Evolutionary conservation across 495 filamentous ascomycete species (phyloP).

Genomic region (Neurospora africana): DNA sequence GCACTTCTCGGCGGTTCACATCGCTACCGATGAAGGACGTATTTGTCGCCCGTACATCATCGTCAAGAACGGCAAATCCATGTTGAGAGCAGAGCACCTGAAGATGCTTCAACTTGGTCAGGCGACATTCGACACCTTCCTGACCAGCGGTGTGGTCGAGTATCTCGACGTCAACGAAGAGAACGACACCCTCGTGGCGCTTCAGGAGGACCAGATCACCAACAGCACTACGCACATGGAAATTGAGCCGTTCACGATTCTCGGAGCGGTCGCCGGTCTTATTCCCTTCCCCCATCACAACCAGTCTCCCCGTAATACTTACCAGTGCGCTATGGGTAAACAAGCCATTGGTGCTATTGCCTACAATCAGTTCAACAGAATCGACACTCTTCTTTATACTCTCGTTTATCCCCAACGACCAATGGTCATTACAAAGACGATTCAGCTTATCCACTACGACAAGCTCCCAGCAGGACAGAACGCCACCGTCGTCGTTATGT

Average conservation of each 20-base stretch:
- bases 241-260: conserved; percentile 94
- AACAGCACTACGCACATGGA: conserved; percentile 83
- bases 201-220: conserved; percentile 73
- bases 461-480: conserved; percentile 95
- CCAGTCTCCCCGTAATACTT: conserved; percentile 96
- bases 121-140: conserved; percentile 86
- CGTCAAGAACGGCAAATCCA: conserved; percentile 74
- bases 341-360: conserved; percentile 98
- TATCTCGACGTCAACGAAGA: conserved; percentile 98
- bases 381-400: conserved; percentile 90
- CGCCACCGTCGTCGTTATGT: conserved; percentile 96
- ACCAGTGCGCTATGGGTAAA: conserved; percentile 99
- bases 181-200: conserved; percentile 86
- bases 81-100: conserved; percentile 64
- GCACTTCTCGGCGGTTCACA: conserved; percentile 82
- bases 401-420: conserved; percentile 98
- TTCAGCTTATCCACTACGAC: conserved; percentile 94
- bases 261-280: conserved; percentile 92
- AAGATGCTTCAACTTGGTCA: conserved; percentile 66
- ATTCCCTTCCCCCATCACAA: conserved; percentile 99
- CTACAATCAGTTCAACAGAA: conserved; percentile 90
- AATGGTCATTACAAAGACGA: conserved; percentile 92
- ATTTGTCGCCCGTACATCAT: conserved; percentile 94
- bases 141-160: conserved; percentile 79
- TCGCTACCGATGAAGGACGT: conserved; percentile 91